Percentiles rank a stretch among this genome's conserved stretches.
These are phyloP conservation scores for Epichloe hybrida DNA, from an alignment of 2,329 filamentous ascomycete genomes.

Conservation along the genomic window DNA sequence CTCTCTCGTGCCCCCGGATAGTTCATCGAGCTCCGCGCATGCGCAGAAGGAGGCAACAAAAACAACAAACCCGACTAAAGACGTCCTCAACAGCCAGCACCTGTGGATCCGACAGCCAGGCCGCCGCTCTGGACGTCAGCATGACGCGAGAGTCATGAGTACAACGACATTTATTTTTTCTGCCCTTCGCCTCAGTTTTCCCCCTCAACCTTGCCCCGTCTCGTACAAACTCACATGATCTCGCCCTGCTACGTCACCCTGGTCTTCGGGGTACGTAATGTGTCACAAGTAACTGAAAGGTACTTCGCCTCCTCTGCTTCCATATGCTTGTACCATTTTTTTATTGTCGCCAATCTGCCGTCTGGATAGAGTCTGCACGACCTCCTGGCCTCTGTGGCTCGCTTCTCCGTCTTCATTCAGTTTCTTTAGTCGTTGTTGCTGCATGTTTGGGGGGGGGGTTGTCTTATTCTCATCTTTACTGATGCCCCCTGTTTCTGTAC, in stretches of 20 bases:
- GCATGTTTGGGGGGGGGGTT: not conserved
- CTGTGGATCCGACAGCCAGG: not conserved
- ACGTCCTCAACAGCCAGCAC: not conserved
- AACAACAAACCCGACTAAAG: not conserved
- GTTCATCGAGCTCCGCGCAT: constrained; percentile 7
- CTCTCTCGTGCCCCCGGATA: constrained; percentile 7
- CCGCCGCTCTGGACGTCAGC: not conserved
- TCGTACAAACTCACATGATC: not conserved
- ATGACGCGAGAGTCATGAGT: not conserved
- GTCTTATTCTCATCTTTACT: not conserved
- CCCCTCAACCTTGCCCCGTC: too few species aligned
- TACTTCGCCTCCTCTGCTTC: not conserved
- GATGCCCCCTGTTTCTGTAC: not conserved
- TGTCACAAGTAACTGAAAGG: not conserved
- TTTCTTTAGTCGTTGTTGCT: not conserved
- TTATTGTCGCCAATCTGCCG: not conserved
- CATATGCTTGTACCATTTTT: not conserved
- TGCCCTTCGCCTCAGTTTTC: not conserved
- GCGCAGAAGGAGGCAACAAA: constrained; percentile 6
- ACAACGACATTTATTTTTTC: not conserved
- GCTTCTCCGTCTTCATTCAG: not conserved
- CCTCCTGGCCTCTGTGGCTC: not conserved
- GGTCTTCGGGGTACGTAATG: not conserved
- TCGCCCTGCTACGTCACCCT: not conserved
- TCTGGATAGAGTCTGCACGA: not conserved